Evolutionary conservation across 2,329 filamentous ascomycete species (phyloP).

Genomic region (Curvularia lunata): DNA sequence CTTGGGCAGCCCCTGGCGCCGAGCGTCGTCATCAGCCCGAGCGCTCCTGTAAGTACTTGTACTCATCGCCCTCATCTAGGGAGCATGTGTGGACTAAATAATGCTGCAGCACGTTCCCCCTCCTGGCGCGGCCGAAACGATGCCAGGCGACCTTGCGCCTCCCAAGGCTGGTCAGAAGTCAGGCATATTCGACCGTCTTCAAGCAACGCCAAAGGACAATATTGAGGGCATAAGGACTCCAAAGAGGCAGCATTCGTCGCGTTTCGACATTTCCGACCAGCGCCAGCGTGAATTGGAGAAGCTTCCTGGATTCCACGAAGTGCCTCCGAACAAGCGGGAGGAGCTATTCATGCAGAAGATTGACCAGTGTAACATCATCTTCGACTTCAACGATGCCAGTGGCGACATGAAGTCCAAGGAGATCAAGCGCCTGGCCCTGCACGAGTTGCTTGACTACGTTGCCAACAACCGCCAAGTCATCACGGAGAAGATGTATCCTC

Average conservation of each 20-base stretch:
- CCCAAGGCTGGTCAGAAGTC: conserved; percentile 92
- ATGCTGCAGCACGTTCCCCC: conserved; percentile 79
- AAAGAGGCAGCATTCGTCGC: conserved; percentile 94
- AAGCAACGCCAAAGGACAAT: conserved; percentile 94
- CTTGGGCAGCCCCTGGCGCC: conserved; percentile 71
- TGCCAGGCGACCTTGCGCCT: conserved; percentile 95
- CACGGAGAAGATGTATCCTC: conserved; percentile 97
- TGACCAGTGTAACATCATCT: conserved; percentile 99
- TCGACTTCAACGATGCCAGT: conserved; percentile 98
- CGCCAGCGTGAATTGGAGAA: conserved; percentile 90
- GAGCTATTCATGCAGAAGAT: conserved; percentile 99
- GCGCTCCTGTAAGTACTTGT: conserved; percentile 66
- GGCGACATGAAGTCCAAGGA: conserved; percentile 99
- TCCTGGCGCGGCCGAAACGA: conserved; percentile 92
- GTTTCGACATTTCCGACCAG: conserved; percentile 97
- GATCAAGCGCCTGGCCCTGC: conserved; percentile 94
- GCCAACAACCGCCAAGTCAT: conserved; percentile 99
- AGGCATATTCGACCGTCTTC: conserved; percentile 83
- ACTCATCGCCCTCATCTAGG: background rate
- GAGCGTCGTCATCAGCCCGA: conserved; percentile 93
- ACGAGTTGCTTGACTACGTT: conserved; percentile 96
- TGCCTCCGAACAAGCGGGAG: conserved; percentile 90
- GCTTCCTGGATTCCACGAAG: conserved; percentile 95
- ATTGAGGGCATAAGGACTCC: conserved; percentile 94
- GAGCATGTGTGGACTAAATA: conserved; percentile 2